phyloP scores from a whole-genome alignment of 352 stramenopile genomes.

The Pythium phragmitis region DNA sequence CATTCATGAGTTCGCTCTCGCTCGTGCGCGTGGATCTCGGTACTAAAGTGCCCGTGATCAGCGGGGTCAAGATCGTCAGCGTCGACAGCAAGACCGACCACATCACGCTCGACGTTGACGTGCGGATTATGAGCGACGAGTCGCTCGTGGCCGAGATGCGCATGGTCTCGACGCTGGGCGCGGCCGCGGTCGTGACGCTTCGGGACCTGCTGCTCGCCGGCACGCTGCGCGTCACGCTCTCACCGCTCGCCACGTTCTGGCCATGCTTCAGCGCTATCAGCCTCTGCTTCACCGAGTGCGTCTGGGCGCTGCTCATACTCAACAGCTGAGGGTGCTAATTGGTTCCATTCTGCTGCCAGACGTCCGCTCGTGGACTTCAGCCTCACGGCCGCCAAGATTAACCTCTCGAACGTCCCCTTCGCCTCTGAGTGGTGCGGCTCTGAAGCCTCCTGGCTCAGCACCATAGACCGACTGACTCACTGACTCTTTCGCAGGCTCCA shows the following conservation, averaged over 20 bases:
- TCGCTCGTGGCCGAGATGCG: slow-evolving; percentile 61
- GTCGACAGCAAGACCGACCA: slow-evolving; percentile 56
- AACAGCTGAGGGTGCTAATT: background rate
- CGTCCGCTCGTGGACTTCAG: slow-evolving; percentile 75
- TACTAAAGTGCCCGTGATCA: slow-evolving; percentile 54
- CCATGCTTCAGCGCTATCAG: slow-evolving; percentile 68
- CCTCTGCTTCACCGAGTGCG: slow-evolving; percentile 73
- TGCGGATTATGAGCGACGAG: slow-evolving; percentile 64
- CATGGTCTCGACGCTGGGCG: slow-evolving; percentile 61
- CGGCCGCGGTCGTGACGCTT: slow-evolving; percentile 53
- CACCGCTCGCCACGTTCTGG: slow-evolving; percentile 62
- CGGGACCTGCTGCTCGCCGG: slow-evolving; percentile 69
- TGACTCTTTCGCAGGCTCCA: slow-evolving; percentile 44
- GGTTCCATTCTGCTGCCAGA: slow-evolving; percentile 25
- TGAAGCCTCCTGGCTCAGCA: background rate
- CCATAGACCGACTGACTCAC: no score
- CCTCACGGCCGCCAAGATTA: slow-evolving; percentile 81
- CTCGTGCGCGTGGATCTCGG: slow-evolving; percentile 61
- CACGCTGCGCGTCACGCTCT: slow-evolving; percentile 71
- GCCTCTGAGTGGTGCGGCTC: slow-evolving; percentile 66
- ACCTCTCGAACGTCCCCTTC: slow-evolving; percentile 79
- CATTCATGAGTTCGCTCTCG: slow-evolving; percentile 67
- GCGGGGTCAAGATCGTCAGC: slow-evolving; percentile 69
- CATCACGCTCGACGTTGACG: slow-evolving; percentile 67
- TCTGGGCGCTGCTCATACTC: background rate